Conservation (phyloP, 371 early-diverging fungal genomes). For the Funneliformis caledonium region DNA sequence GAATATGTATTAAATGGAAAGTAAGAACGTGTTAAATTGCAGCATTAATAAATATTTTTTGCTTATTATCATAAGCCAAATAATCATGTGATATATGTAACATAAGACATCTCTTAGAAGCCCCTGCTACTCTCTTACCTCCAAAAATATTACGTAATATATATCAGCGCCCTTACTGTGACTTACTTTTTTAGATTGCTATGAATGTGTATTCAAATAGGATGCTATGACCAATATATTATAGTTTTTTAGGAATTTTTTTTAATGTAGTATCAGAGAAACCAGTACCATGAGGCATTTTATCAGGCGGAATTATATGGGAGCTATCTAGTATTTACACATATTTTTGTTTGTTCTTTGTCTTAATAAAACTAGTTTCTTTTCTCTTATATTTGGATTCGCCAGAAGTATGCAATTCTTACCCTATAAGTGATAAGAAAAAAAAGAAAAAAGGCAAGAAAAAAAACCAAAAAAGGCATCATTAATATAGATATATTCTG, state of each 20-base stretch:
- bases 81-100: no score
- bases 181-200: constrained; percentile 34
- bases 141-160: no score
- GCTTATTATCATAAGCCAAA: no score
- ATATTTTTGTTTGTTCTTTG: constrained; percentile 3
- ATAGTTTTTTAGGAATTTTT: constrained; percentile 17
- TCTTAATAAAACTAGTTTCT: constrained; percentile 6
- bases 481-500: no score
- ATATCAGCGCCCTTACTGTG: no score
- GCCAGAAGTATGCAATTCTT: neutral
- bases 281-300: constrained; percentile 7
- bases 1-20: no score
- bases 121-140: no score
- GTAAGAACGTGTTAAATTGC: no score
- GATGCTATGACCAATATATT: constrained; percentile 2
- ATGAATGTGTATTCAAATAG: constrained; percentile 15
- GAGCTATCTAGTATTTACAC: neutral
- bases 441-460: constrained; percentile 17
- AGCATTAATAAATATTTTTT: no score
- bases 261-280: constrained; percentile 17
- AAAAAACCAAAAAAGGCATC: no score
- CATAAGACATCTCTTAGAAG: no score
- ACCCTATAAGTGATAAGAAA: neutral
- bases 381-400: constrained; percentile 10
- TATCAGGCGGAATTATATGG: constrained; percentile 19